Base-by-base conservation (phyloP, 2,329 filamentous ascomycete genomes). In the Trichoderma breve region DNA sequence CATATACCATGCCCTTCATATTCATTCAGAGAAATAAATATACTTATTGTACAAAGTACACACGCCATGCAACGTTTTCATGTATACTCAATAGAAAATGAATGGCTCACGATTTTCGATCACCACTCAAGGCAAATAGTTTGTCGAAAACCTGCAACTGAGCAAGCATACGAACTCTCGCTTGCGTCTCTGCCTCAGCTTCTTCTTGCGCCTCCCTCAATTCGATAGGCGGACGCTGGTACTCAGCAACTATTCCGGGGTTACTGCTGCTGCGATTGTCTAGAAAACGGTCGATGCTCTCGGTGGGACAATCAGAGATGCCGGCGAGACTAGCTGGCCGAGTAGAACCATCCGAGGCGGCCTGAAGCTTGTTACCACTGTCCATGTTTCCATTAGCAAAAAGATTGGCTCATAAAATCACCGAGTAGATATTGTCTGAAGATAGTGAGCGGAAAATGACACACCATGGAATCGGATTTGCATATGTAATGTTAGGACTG, bases 91-190 rank as follows among this genome's bases (percentile, higher is more conserved):
- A 36, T 6, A 36, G 34, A 15, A 15, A 36, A 36, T 36, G 34
- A 36, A 39, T 39, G 15, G 7, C 3, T 39, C 36, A 0, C 36
- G 15, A 39, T 0, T 47, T 47, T 8, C 5, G 43, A 47, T 47
- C 18, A 8, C n/a, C n/a, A 51, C 43, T 12, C n/a, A 11, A 51
- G 43, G n/a, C 11, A 21, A 60, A 21, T 6, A 1, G 11, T 3
- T 18, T 12, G 18, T 34, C 57, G 3, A 60, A 60, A 34, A 15
- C 18, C 1, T 12, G 28, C 1, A 60, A n/a, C 57, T 34, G 28
- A 1, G 57, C 57, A 86, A 72, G 32, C 34, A 63, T 63, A n/a
- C 60, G 60, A 14, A 12, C 34, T 63, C 4, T 51, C 3, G n/a
- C n/a, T 3, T 21, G n/a, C 7, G 9, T 21, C 4, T 63, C 28